Evolutionary conservation across 1,284 basidiomycete species (phyloP), one percentile per base, ranked within the genome.

Genomic region (Tilletia indica): DNA sequence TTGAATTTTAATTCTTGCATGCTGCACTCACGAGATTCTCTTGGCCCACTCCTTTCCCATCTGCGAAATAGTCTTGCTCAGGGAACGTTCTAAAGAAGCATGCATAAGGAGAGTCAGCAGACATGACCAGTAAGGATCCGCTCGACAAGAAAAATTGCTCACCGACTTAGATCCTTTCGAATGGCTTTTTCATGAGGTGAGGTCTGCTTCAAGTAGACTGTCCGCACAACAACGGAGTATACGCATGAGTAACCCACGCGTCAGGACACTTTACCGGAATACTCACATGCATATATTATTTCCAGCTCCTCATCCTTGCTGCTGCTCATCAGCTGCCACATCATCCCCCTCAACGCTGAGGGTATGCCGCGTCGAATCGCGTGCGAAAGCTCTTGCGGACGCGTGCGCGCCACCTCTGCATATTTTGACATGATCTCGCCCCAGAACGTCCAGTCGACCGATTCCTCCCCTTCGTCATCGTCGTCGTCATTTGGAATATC

Each of bases 241-340:
- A 31, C 11, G 68, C 39, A 19, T 42, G 68, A 14, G 14, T 16
- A 48, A 49, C 14, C 11, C 21, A 25, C 19, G 38, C 19, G 11
- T 36, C 11, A 6, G 67, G 38, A 21, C 36, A 68, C n/a, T 36
- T 25, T 56, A 5, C 0, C 1, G 39, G 36, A 70, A 64, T 4
- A 64, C 64, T 68, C 54, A 61, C 88, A 88, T 61, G 94, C 87
- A 86, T 99, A 99, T 19, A 90, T 89, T 72, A 88, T 88, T 85
- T 99, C 97, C 31, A 98, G 87, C 77, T 91, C 91, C 6, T 88
- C 87, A 79, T 97, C 93, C 85, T 99, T 5, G 93, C 93, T 38
- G 92, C 93, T 70, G 68, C 73, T 93, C 94, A 99, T 97, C 84
- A 98, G 88, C 84, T 99, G 96, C 96, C 96, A 99, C 86, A 97